A percentile compares a stretch with the other conserved stretches of the same genome.
Conservation (phyloP, 306 rosid species). For the Gleditsia sinensis region DNA sequence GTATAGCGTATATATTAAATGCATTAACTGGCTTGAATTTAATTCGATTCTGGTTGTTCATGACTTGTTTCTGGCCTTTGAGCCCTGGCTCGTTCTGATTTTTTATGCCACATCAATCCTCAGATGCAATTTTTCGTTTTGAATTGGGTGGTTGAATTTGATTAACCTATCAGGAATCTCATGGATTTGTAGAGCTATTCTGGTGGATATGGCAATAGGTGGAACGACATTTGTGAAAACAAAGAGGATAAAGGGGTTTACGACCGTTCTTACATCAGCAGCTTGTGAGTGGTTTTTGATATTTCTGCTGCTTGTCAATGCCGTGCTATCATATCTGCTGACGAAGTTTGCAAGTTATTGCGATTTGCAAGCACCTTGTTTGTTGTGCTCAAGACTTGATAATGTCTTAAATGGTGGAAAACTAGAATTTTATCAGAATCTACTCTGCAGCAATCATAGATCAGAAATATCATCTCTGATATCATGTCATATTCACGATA, state of each 20-base stretch:
- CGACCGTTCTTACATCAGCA: slow-evolving; percentile 55
- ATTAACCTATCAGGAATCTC: slow-evolving; percentile 19
- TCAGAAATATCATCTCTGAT: slow-evolving; percentile 67
- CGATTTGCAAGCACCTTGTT: slow-evolving; percentile 72
- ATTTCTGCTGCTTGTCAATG: slow-evolving; percentile 67
- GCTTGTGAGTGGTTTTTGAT: slow-evolving; percentile 93
- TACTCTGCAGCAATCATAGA: slow-evolving; percentile 67
- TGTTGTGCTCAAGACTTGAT: slow-evolving; percentile 86
- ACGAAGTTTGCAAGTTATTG: slow-evolving; percentile 72
- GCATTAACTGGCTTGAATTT: slow-evolving; percentile 25
- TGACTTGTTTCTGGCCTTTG: slow-evolving; percentile 19
- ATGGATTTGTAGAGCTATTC: slow-evolving; percentile 39
- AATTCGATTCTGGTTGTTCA: slow-evolving; percentile 20
- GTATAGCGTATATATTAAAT: slow-evolving; percentile 19
- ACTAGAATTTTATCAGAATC: slow-evolving; percentile 46
- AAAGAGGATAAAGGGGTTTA: slow-evolving; percentile 49
- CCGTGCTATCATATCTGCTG: slow-evolving; percentile 59
- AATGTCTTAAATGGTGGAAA: slow-evolving; percentile 46
- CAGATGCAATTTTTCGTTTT: slow-evolving; percentile 41
- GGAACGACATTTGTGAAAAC: slow-evolving; percentile 50
- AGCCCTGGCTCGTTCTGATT: slow-evolving; percentile 28
- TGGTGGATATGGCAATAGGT: slow-evolving; percentile 54
- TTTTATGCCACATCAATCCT: slow-evolving; percentile 21
- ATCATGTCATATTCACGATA: slow-evolving; percentile 54
- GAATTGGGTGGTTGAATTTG: slow-evolving; percentile 44